phyloP scores from a whole-genome alignment of 2,329 filamentous ascomycete genomes.

The Fusarium mundagurra region DNA sequence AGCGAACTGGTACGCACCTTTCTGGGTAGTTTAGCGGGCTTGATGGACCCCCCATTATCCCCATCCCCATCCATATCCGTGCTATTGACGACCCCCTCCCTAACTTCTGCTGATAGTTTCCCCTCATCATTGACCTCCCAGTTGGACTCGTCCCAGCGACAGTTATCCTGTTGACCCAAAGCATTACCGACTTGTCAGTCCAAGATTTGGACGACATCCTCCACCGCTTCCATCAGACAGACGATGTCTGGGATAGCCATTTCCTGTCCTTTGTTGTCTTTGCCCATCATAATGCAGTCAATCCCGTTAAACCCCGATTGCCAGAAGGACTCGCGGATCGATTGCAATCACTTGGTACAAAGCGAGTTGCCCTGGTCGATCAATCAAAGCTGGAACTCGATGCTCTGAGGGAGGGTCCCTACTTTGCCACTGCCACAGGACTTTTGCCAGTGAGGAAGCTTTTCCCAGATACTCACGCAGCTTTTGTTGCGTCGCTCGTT shows the following conservation, averaged over 20 bases:
- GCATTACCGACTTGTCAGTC: fast-evolving
- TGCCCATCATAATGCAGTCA: background rate
- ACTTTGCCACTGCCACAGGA: background rate
- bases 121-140: background rate
- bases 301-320: fast-evolving
- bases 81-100: background rate
- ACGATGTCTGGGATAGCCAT: background rate
- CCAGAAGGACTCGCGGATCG: fast-evolving
- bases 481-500: background rate
- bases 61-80: background rate
- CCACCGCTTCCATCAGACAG: background rate
- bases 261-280: background rate
- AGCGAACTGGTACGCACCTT: background rate
- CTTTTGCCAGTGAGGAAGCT: background rate
- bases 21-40: fast-evolving
- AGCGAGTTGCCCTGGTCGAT: background rate
- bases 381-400: background rate
- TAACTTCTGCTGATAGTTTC: background rate
- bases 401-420: background rate
- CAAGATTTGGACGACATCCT: background rate
- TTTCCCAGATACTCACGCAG: background rate
- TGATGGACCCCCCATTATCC: background rate
- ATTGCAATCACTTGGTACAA: background rate
- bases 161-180: background rate
- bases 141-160: background rate